Percentiles rank a stretch among this genome's conserved stretches.
phyloP scores from a whole-genome alignment of 345 rosid species.

The Hirschfeldia incana region DNA sequence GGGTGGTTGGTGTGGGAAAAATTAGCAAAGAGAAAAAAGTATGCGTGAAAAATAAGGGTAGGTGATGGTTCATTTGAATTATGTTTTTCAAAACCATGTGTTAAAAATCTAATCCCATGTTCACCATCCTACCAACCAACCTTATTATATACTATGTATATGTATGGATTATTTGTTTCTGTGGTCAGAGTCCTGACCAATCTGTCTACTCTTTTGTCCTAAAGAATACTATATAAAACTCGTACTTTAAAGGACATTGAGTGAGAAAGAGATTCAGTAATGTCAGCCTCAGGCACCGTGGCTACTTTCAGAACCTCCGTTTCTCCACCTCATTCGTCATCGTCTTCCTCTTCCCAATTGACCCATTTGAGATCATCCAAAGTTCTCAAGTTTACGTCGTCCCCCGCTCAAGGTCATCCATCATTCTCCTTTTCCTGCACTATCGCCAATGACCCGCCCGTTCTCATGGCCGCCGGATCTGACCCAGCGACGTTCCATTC shows the following conservation, averaged over 20 bases:
- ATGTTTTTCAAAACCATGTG: constrained; percentile 18
- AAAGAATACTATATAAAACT: constrained; percentile 16
- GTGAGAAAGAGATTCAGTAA: constrained; percentile 19
- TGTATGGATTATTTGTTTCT: not conserved
- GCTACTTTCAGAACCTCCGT: not conserved
- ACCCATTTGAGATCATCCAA: constrained; percentile 31
- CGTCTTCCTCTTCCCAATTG: constrained; percentile 12
- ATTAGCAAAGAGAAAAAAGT: not conserved
- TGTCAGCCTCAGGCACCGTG: constrained; percentile 37
- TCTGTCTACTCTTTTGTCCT: not conserved
- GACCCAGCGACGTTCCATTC: constrained; percentile 58
- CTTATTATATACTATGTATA: not conserved
- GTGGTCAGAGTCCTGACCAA: constrained; percentile 27
- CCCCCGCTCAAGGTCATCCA: constrained; percentile 15
- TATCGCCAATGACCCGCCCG: constrained; percentile 48
- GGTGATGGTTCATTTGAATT: constrained; percentile 7
- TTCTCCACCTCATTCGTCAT: constrained; percentile 27
- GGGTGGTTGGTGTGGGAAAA: not conserved
- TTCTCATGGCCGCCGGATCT: constrained; percentile 45
- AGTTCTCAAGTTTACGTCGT: constrained; percentile 25
- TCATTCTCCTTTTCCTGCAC: constrained; percentile 50
- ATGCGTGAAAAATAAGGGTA: not conserved
- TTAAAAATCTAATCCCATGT: not conserved
- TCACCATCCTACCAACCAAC: constrained; percentile 7
- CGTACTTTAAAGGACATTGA: not conserved